Conservation (phyloP, 257 asterid species). For the Striga asiatica region DNA sequence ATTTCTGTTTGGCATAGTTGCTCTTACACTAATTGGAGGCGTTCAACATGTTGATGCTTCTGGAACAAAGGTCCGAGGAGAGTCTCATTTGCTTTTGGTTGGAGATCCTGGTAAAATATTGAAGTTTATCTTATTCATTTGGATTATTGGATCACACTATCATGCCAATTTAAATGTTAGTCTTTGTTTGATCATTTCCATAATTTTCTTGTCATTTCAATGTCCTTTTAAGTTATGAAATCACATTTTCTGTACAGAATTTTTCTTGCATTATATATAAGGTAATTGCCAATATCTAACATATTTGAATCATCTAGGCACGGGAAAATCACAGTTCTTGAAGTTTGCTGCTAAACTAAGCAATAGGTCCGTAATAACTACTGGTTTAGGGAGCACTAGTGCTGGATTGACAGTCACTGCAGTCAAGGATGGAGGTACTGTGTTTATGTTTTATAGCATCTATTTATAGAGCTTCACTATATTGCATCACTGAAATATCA, state of each 20-base stretch:
- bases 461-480: slow-evolving; percentile 11
- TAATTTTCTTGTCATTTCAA: slow-evolving; percentile 2
- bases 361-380: slow-evolving; percentile 90
- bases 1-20: slow-evolving; percentile 44
- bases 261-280: background rate
- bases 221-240: too few species aligned
- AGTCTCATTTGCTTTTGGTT: slow-evolving; percentile 94
- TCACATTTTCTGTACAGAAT: too few species aligned
- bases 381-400: slow-evolving; percentile 97
- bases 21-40: slow-evolving; percentile 86
- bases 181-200: background rate
- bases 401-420: slow-evolving; percentile 99
- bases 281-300: slow-evolving; percentile 8
- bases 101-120: slow-evolving; percentile 89
- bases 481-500: background rate
- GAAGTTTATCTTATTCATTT: background rate
- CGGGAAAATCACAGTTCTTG: slow-evolving; percentile 96
- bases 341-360: slow-evolving; percentile 93
- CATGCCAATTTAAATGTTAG: slow-evolving; percentile 8
- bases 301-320: slow-evolving; percentile 40
- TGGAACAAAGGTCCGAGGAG: slow-evolving; percentile 95
- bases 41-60: slow-evolving; percentile 94
- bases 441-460: background rate
- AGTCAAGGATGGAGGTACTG: slow-evolving; percentile 94
- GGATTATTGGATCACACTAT: slow-evolving; percentile 7